Evolutionary conservation across 768 basidiomycete genomes (phyloP).

Genomic region (Leucosporidium scottii): DNA sequence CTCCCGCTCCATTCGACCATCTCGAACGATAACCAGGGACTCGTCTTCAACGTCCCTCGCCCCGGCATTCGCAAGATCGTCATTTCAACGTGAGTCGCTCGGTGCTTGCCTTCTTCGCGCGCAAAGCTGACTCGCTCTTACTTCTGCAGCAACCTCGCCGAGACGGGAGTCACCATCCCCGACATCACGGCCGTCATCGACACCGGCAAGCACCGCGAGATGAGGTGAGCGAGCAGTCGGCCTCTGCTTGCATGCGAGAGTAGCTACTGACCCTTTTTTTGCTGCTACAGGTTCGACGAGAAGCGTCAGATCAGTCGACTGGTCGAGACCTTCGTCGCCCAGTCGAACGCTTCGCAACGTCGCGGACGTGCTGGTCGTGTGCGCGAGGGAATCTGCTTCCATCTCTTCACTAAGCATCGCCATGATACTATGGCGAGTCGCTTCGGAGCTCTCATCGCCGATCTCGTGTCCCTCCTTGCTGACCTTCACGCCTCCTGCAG

Average conservation of each 20-base stretch:
- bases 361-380: constrained; percentile 90
- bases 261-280: too few species aligned
- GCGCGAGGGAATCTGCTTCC: constrained; percentile 81
- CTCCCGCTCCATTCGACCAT: constrained; percentile 88
- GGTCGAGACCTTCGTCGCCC: constrained; percentile 83
- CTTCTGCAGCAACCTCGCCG: constrained; percentile 58
- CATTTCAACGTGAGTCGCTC: constrained; percentile 55
- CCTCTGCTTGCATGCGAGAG: too few species aligned
- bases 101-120: background rate
- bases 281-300: constrained; percentile 69
- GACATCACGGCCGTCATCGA: constrained; percentile 97
- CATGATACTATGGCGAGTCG: constrained; percentile 65
- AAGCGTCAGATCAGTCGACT: constrained; percentile 90
- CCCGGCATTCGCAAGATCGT: constrained; percentile 82
- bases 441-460: background rate
- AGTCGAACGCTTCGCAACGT: constrained; percentile 45
- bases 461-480: background rate
- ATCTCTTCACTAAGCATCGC: constrained; percentile 81
- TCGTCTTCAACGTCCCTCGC: constrained; percentile 83
- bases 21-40: constrained; percentile 80
- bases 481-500: constrained; percentile 44
- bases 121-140: background rate
- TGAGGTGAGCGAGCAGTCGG: background rate
- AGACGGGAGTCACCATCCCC: constrained; percentile 97
- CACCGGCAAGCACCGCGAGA: constrained; percentile 69